Base-by-base conservation (phyloP, 352 stramenopile genomes). In the Phytophthora uliginosa region DNA sequence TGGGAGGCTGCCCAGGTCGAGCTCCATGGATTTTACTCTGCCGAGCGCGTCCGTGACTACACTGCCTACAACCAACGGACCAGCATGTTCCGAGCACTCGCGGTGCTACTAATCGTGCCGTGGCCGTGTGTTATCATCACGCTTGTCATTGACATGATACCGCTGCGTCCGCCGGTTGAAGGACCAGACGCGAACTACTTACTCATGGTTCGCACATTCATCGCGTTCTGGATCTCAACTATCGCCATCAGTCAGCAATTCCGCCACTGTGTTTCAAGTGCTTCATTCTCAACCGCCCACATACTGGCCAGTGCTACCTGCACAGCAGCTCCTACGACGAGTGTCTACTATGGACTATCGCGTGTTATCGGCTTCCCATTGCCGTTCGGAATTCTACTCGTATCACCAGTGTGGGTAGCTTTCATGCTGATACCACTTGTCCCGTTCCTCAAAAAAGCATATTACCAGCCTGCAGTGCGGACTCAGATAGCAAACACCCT, bases 311-410 rank as follows among this genome's bases (percentile, higher is more conserved):
- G 53, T 9, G 58, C 45, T 2, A 15, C 61, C 2, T 40, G 75
- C 33, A 59, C 59, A 4, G 48, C 54, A 2, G 20, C 50, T 1
- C 59, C 50, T 1, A 57, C 26, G 0, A 47, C 34, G 3, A 7
- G 53, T 20, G 48, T 61, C 2, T 47, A 64, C 42, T 69, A 76
- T n/a, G 54, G 18, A 24, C 12, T 77, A 36, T 66, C 71, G 7
- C 10, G 59, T 17, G 24, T 17, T 0, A 76, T 84, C 51, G 79
- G 79, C 0, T 84, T 78, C 53, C 76, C 76, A 1, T 20, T 83
- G 4, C 76, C 76, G 1, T 83, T 86, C 58, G 73, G 59, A 12
- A 63, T 86, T 50, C 17, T 50, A n/a, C 5, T n/a, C 7, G 42
- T 50, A n/a, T 50, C 42, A 69, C 4, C 42, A 18, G 5, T 40